Evolutionary conservation across 139 green algal species (phyloP).

Genomic region (Picocystis salinarum): DNA sequence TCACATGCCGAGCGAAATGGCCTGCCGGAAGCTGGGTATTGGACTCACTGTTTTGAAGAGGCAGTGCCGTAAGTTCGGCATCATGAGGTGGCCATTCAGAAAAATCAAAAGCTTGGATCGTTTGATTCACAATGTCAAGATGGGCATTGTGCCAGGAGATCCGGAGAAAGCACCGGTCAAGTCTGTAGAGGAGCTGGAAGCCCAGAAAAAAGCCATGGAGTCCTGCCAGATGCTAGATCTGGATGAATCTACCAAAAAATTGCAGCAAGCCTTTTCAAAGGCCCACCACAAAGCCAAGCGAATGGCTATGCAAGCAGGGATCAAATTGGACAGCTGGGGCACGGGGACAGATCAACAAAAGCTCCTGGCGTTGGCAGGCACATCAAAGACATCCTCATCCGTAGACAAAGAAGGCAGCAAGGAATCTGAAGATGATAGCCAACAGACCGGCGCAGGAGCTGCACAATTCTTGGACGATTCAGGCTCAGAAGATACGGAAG

Average conservation of each 20-base stretch:
- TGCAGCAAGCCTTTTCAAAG: constrained; percentile 18
- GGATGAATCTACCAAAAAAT: constrained; percentile 14
- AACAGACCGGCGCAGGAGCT: too few relatives aligned
- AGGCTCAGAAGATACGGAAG: too few relatives aligned
- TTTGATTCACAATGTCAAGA: constrained; percentile 28
- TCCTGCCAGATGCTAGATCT: constrained; percentile 10
- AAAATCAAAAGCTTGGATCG: constrained; percentile 33
- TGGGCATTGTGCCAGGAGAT: too few relatives aligned
- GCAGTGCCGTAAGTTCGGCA: constrained; percentile 36
- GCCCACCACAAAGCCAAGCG: constrained; percentile 18
- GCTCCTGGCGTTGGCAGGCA: too few relatives aligned
- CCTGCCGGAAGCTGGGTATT: constrained; percentile 26
- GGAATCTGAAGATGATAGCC: too few relatives aligned
- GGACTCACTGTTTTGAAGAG: constrained; percentile 44
- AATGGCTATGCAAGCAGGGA: too few relatives aligned
- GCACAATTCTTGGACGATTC: too few relatives aligned
- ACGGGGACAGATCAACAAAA: too few relatives aligned
- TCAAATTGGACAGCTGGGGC: too few relatives aligned
- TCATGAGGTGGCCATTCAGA: constrained; percentile 39
- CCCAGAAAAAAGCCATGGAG: constrained; percentile 11
- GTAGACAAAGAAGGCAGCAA: too few relatives aligned
- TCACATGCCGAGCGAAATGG: constrained; percentile 35
- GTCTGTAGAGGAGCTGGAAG: constrained; percentile 14
- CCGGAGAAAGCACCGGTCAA: too few relatives aligned
- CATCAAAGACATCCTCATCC: too few relatives aligned